Evolutionary conservation across 768 basidiomycete species (phyloP), one percentile per base, ranked within the genome.

Genomic region (Pisolithus orientalis): DNA sequence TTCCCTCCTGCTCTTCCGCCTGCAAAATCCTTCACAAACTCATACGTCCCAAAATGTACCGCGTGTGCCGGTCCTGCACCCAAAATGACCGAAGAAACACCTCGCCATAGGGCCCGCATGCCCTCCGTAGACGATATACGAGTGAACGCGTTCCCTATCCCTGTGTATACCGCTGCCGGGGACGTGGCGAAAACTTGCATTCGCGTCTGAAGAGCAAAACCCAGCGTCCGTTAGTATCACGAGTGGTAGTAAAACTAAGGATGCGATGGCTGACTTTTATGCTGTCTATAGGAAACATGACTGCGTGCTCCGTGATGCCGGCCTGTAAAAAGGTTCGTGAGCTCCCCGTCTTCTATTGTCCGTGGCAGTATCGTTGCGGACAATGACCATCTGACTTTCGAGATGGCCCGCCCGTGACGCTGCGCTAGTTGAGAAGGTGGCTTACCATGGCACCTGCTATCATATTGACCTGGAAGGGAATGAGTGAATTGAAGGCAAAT

Each of bases 11-110:
- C 65, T 66, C 95, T 92, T 13, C 92, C 94, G 27, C 94, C 96
- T 47, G 82, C 84, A 32, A 95, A 70, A 62, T 98, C 95, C 69
- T 97, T 95, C 24, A 98, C 83, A 6, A 89, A 84, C 69, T 99
- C 96, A 66, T 98, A 87, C 55, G 84, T 88, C 37, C 94, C 96
- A 68, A 98, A 99, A 72, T 99, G 95, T 34, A 97, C 85, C 6
- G 96, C 96, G 65, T 99, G 96, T 4, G 96, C 96, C 25, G 96
- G 96, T 32, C 96, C 96, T 6, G 96, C 96, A 50, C 96, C 96
- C 53, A 96, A 72, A 56, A 94, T 93, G 27, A 98, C 95, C 13
- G 90, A 93, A 39, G 91, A 90, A 44, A 99, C 94, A 53, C 96
- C 96, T 50, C 95, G 78, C 96, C 96, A 99, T 48, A 99, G 74